These are phyloP conservation scores for Stentor roeselii DNA, from an alignment of 73 alveolate species.

Conservation along the genomic window DNA sequence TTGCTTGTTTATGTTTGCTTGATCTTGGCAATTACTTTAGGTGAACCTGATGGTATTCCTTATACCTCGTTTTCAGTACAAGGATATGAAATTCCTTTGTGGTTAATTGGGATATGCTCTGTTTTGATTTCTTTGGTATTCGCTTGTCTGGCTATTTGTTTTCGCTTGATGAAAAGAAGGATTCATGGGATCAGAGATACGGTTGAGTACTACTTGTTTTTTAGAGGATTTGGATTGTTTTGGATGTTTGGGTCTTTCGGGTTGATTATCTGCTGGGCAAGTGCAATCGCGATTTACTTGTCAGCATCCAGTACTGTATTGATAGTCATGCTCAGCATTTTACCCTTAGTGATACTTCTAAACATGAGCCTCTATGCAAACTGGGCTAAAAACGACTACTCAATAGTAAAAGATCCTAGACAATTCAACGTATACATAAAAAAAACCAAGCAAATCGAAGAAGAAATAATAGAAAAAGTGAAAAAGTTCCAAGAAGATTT, in stretches of 20 bases:
- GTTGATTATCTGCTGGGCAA: constrained; percentile 23
- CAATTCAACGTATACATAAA: constrained; percentile 27
- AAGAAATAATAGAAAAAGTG: constrained; percentile 25
- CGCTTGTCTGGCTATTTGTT: constrained; percentile 8
- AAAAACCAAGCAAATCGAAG: constrained; percentile 29
- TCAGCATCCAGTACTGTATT: constrained; percentile 18
- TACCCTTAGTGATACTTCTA: constrained; percentile 27
- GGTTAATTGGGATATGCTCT: constrained; percentile 36
- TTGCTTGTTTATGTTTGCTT: constrained; percentile 33
- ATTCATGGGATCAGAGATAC: constrained; percentile 40
- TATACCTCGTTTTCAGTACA: constrained; percentile 20
- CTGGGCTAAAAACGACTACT: constrained; percentile 50
- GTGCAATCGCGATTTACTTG: constrained; percentile 35
- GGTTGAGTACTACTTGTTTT: constrained; percentile 35
- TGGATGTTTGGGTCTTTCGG: constrained; percentile 37
- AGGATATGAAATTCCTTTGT: constrained; percentile 31
- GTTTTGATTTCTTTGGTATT: constrained; percentile 29
- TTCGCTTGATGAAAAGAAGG: constrained; percentile 48
- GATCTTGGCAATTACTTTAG: constrained; percentile 29
- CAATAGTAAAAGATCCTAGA: constrained; percentile 34
- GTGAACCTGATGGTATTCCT: constrained; percentile 42
- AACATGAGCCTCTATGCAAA: constrained; percentile 38
- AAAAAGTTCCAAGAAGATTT: constrained; percentile 7
- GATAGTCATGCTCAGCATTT: constrained; percentile 35
- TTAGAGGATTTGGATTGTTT: constrained; percentile 33